These are phyloP conservation scores for Sequoia sempervirens DNA, from an alignment of 75 land plant species.

Conservation along the genomic window DNA sequence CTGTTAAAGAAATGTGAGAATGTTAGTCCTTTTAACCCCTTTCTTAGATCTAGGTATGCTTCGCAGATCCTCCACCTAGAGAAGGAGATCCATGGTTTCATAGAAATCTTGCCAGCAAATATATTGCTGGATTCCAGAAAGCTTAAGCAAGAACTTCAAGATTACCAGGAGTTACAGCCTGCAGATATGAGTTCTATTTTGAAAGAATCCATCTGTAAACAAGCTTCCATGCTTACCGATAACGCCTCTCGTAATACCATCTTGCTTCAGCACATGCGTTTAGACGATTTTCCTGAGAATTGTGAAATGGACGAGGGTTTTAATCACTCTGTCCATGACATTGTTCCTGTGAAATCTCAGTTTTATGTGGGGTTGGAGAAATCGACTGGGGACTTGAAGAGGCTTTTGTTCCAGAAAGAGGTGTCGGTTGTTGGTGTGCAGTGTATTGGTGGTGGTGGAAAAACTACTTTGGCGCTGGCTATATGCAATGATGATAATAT, in stretches of 20 bases:
- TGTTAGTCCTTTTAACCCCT: too few species aligned
- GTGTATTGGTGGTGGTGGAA: background rate
- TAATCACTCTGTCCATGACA: too few species aligned
- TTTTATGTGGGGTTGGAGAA: conserved; percentile 1
- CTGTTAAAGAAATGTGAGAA: too few species aligned
- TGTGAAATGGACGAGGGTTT: background rate
- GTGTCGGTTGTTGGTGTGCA: conserved; percentile 5
- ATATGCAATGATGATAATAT: background rate
- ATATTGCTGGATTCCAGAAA: too few species aligned
- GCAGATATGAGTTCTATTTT: background rate
- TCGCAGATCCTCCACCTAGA: too few species aligned
- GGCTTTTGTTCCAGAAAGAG: background rate
- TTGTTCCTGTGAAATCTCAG: background rate
- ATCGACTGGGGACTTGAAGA: background rate
- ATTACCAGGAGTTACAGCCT: background rate
- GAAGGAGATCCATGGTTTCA: too few species aligned
- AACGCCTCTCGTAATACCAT: background rate
- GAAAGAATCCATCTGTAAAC: background rate
- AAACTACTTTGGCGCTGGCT: conserved; percentile 1
- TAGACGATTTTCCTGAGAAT: background rate
- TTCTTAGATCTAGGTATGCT: too few species aligned
- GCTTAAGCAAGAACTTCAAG: too few species aligned
- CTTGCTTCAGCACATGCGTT: background rate
- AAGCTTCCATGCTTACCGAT: background rate
- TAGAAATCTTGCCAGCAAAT: too few species aligned